Evolutionary conservation across 192 early-diverging fungal species (phyloP), one percentile per base, ranked within the genome.

Genomic region (Phlyctochytrium arcticum): DNA sequence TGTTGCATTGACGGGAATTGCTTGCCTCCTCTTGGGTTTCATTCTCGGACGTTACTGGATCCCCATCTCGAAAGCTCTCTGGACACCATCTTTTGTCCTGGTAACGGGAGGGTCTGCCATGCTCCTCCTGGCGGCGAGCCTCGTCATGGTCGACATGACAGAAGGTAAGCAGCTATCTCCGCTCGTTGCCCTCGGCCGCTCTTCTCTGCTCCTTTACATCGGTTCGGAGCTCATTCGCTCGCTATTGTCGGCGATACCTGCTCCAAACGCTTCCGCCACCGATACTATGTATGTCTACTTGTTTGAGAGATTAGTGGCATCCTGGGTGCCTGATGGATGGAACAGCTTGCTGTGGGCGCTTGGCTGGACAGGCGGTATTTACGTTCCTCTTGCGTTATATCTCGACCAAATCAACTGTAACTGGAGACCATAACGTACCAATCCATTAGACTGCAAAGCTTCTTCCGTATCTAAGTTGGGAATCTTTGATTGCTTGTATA

Each of bases 51-150:
- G 12, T 17, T 33, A n/a, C 44, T 72, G 62, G 54, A 33, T 85
- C 6, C 82, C 82, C 1, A 67, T 84, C 36, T 70, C 68, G 59
- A 85, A 85, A 46, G 57, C 64, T 17, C 67, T 85, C n/a, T 85
- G 82, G 82, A 79, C 81, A 0, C 82, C 79, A 1, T 72, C 67
- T 9, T 85, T 74, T 37, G 71, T 73, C 10, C 46, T 81, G 17
- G 62, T 76, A 26, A 62, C 75, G 9, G 56, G 68, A 5, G 73
- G 55, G 1, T 29, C 78, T 2, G 67, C 71, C 30, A 60, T 58
- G 32, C 54, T 48, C 30, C 7, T 57, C 3, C 57, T 83, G 6
- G 59, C 60, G 9, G 31, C 62, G 1, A 27, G 54, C 24, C 71
- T 72, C 54, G 77, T 71, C 33, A 9, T 70, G 19, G 74, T 65